Base-by-base conservation (phyloP, 768 basidiomycete genomes). In the Guyanaporus albipodus region DNA sequence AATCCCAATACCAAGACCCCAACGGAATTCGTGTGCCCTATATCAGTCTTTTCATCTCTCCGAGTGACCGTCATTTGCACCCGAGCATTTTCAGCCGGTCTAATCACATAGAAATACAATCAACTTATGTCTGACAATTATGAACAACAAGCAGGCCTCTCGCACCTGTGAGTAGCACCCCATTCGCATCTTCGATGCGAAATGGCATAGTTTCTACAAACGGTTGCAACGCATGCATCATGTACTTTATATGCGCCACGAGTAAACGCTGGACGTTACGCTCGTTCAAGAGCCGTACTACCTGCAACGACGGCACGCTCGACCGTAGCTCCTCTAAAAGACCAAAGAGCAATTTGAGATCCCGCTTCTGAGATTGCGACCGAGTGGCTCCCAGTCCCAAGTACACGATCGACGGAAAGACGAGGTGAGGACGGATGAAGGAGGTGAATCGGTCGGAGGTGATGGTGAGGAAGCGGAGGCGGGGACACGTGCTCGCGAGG, bases 131-230 rank as follows among this genome's bases (percentile, higher is more conserved):
- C 39, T 4, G 15, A 14, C 7, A 15, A 42, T 12, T 11, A 10
- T 28, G 33, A 7, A 28, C 11, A 11, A 8, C 17, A 1, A 6
- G 14, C 1, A n/a, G n/a, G n/a, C n/a, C n/a, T n/a, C 17, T 10
- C 55, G 8, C 29, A 65, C 62, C 62, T 61, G 41, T 51, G 18
- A 66, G 28, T 17, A 55, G 45, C 36, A 48, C 19, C 0, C 64
- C 55, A 0, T 57, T 46, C 17, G 37, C 12, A 38, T 66, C 64
- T 42, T 66, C 61, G 9, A 64, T 2, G 12, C 59, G 61, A 23
- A 63, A 49, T 2, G 41, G 8, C 7, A 35, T 1, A 3, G 18
- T 44, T 1, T 19, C 48, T 22, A 45, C 26, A 31, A 50, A 49
- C 4, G 45, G 50, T 19, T n/a, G 21, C 12, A 66, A 44, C n/a